phyloP scores from a whole-genome alignment of 192 early-diverging fungal genomes.

The Haplosporangium gracile region DNA sequence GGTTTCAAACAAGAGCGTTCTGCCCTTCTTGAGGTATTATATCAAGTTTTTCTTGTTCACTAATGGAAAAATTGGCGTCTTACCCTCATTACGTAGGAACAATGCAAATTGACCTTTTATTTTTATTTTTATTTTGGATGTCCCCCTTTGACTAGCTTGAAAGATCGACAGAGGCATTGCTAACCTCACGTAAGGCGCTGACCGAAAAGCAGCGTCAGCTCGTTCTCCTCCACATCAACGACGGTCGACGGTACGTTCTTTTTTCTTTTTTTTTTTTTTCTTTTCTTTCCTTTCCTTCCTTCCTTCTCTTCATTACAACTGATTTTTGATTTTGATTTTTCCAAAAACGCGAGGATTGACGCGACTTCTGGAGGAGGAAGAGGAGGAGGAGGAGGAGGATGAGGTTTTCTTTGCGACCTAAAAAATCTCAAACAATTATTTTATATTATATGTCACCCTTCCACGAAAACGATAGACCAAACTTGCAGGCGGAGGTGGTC shows the following conservation, averaged over 20 bases:
- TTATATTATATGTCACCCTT: not conserved
- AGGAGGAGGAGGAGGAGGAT: no score
- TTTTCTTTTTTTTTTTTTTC: no score
- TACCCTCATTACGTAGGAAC: no score
- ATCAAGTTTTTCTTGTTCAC: no score
- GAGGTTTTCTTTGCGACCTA: not conserved
- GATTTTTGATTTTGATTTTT: not conserved
- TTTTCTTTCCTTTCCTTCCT: no score
- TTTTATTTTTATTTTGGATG: not conserved
- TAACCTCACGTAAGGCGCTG: not conserved
- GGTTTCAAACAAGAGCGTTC: not conserved
- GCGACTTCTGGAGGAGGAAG: no score
- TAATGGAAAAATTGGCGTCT: no score
- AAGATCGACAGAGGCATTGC: slow-evolving; percentile 2
- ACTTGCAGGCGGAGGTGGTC: slow-evolving; percentile 18
- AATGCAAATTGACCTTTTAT: not conserved
- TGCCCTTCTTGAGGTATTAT: not conserved
- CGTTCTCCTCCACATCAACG: slow-evolving; percentile 21
- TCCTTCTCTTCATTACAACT: not conserved
- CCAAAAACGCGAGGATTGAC: not conserved
- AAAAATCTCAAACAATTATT: not conserved
- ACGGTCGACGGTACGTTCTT: slow-evolving; percentile 8
- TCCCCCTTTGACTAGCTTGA: not conserved
- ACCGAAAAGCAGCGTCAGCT: slow-evolving; percentile 18
- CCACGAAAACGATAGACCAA: slow-evolving; percentile 1